Conservation (phyloP, 2,329 filamentous ascomycete species). For the Beauveria medogensis region DNA sequence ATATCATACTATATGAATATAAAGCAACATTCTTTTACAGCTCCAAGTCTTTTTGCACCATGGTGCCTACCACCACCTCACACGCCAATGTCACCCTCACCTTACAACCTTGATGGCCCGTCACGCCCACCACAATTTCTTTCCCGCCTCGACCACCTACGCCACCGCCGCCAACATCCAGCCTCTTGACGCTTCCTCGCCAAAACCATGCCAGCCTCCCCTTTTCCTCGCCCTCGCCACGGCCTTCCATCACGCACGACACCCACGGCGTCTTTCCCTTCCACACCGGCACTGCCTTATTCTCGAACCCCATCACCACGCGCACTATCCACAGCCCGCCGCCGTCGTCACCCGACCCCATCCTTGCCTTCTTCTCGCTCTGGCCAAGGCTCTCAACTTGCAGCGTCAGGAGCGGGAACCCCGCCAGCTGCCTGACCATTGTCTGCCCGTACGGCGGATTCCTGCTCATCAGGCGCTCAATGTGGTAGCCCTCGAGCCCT, state of each 20-base stretch:
- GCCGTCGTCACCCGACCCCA: background rate
- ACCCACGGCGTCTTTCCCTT: conserved; percentile 56
- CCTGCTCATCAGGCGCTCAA: conserved; percentile 69
- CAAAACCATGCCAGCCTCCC: conserved; percentile 58
- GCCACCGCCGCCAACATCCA: conserved; percentile 27
- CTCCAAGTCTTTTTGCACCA: conserved; percentile 23
- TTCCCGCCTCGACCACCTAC: conserved; percentile 37
- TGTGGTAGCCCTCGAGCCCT: conserved; percentile 55
- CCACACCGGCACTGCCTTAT: conserved; percentile 55
- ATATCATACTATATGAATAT: background rate
- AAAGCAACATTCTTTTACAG: conserved; percentile 2
- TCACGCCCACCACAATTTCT: conserved; percentile 45
- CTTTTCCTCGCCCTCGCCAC: background rate
- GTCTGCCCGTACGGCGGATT: conserved; percentile 78
- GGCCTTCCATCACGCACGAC: conserved; percentile 60
- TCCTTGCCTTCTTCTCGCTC: background rate
- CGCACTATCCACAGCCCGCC: conserved; percentile 39
- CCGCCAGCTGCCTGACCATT: conserved; percentile 53
- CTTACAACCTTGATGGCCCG: conserved; percentile 45
- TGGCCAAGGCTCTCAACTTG: conserved; percentile 18
- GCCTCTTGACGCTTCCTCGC: conserved; percentile 52
- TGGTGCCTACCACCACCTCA: conserved; percentile 68
- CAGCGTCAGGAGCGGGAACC: conserved; percentile 56
- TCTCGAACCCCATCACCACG: conserved; percentile 62
- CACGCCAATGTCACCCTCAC: conserved; percentile 67